Base-by-base conservation (phyloP, 441 rosid species). In the Populus hybrid region DNA sequence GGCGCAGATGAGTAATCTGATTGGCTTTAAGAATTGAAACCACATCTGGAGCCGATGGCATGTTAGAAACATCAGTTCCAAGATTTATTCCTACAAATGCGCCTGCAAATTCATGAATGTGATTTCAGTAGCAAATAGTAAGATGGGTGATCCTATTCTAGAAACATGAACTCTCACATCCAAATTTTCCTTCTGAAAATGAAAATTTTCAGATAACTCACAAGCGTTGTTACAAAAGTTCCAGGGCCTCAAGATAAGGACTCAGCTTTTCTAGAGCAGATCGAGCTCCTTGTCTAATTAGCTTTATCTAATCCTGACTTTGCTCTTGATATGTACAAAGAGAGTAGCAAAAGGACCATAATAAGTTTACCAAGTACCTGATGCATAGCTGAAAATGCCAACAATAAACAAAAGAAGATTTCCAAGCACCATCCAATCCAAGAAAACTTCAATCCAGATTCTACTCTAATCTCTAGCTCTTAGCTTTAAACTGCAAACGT, bases 31-130 rank as follows among this genome's bases (percentile, higher is more conserved):
- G 88, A 42, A 90, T 85, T 1, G 83, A 40, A 66, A 90, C 94
- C 4, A 91, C 71, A 26, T 90, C 90, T 10, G 92, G 81, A 71
- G 98, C 89, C 12, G 94, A 73, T 20, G 98, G 97, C 89, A 92
- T 76, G 80, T 81, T 81, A 69, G 95, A 87, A 70, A 93, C 90
- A 81, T 86, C 93, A 5, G 97, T 90, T 8, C 99, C 97, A 2
- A 93, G 88, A 90, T 96, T 93, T 78, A 96, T 78, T 1, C 99
- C 98, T 8, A 94, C 74, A 84, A 78, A 94, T 73, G 97, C 96
- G 75, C 96, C 99, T 96, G 77, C 72, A 74, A 23, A 68, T 36
- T 76, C 70, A 82, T 76, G 32, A 74, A 78, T n/a, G 11, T 24
- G 74, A 77, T 35, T 50, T 80, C 68, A 80, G 79, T 40, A 65